Evolutionary conservation across 2,329 filamentous ascomycete genomes (phyloP), one percentile per base, ranked within the genome.

Genomic region (Colletotrichum navitas): DNA sequence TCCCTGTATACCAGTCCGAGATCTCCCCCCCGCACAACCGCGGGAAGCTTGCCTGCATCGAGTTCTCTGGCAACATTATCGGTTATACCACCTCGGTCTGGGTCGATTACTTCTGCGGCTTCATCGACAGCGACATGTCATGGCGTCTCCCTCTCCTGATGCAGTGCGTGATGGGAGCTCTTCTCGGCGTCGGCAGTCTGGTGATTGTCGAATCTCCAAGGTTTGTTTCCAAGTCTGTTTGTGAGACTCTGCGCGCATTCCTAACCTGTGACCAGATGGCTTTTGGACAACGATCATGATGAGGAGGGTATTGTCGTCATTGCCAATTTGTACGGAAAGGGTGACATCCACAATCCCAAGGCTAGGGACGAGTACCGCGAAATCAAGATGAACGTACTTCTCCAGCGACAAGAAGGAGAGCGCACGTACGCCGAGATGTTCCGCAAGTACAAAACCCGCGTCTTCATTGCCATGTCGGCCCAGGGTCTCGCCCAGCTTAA

Each of bases 241-340:
- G 21, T 29, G 66, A 69, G 54, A 64, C 45, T 63, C 21, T 52
- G 24, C 47, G 65, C 68, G 34, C 26, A 16, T 62, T 49, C 29
- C 56, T 39, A 59, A 43, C 41, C 58, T 65, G 65, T 64, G 47
- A 58, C 11, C 75, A 96, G 95, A 85, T 99, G 96, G 96, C 90
- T 99, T 11, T 87, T 99, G 59, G 96, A 99, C 80, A 97, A 97
- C 79, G 96, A 99, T 77, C 93, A 98, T 78, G 96, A 99, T 78
- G 96, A 99, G 81, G 96, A 99, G 81, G 96, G 96, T 64, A 98
- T 99, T 82, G 92, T 98, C 36, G 96, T 99, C 60, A 98, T 99
- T 83, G 96, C 96, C 71, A 98, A 98, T 80, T 87, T 99, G 8
- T 98, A 98, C 78, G 96, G 96, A 66, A 94, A 93, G 78, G 96